These are phyloP conservation scores for Cetraspora pellucida DNA, from an alignment of 192 early-diverging fungal genomes.

Conservation along the genomic window DNA sequence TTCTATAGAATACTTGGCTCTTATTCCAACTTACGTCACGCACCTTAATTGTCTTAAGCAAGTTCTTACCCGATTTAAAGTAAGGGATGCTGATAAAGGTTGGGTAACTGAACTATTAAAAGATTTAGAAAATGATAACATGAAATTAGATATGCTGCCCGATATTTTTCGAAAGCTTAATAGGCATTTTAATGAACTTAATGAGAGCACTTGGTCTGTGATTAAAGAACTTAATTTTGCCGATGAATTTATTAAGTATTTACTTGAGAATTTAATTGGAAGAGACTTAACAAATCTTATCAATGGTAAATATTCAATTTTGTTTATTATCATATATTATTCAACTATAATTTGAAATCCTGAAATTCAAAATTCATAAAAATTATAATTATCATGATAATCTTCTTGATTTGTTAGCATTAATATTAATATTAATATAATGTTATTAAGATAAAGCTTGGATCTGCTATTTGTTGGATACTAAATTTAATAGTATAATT, in stretches of 20 bases:
- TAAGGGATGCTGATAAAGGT: neutral
- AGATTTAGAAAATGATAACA: neutral
- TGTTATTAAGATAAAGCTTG: too few relatives aligned
- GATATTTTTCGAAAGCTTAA: neutral
- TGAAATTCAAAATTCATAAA: too few relatives aligned
- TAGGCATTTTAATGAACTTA: neutral
- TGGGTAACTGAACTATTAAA: neutral
- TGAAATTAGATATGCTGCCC: neutral
- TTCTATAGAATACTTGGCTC: neutral
- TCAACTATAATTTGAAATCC: too few relatives aligned
- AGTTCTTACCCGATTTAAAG: constrained; percentile 1
- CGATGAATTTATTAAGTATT: constrained; percentile 15
- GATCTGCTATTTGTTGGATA: too few relatives aligned
- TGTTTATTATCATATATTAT: too few relatives aligned
- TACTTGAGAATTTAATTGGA: neutral
- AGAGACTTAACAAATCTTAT: constrained; percentile 11
- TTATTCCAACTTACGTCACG: neutral
- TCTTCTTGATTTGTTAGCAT: too few relatives aligned
- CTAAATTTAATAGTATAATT: too few relatives aligned
- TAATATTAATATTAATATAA: too few relatives aligned
- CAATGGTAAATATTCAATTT: neutral
- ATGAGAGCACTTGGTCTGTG: constrained; percentile 2
- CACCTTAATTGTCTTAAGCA: neutral
- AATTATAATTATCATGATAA: too few relatives aligned
- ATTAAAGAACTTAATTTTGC: constrained; percentile 19